These are phyloP conservation scores for Jaltomata sinuosa DNA, from an alignment of 257 asterid genomes.

Conservation along the genomic window DNA sequence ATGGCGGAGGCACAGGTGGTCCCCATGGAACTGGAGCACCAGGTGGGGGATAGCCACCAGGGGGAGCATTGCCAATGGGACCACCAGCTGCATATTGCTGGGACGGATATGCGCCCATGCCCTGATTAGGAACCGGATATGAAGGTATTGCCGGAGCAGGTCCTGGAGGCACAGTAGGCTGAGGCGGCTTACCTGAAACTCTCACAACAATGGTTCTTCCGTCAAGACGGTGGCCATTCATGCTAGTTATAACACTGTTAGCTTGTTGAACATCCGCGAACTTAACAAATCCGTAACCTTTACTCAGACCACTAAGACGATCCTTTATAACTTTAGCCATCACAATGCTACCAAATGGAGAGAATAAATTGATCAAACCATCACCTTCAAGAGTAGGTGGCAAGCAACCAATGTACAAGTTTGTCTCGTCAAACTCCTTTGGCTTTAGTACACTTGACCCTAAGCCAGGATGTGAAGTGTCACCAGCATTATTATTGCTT, in stretches of 20 bases:
- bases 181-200: conserved; percentile 91
- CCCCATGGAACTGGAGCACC: conserved; percentile 70
- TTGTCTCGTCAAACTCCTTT: conserved; percentile 86
- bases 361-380: conserved; percentile 65
- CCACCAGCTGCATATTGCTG: conserved; percentile 79
- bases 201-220: conserved; percentile 97
- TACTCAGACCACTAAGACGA: conserved; percentile 61
- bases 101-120: conserved; percentile 59
- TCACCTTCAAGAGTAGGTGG: conserved; percentile 94
- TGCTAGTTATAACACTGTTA: conserved; percentile 74
- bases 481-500: conserved; percentile 26
- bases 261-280: conserved; percentile 83
- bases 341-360: conserved; percentile 85
- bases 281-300: conserved; percentile 95
- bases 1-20: conserved; percentile 61
- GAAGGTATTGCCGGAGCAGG: conserved; percentile 60
- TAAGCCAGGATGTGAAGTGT: conserved; percentile 44
- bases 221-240: conserved; percentile 87
- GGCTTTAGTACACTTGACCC: conserved; percentile 54
- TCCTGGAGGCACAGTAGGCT: conserved; percentile 76
- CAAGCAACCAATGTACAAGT: conserved; percentile 77
- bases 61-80: conserved; percentile 46
- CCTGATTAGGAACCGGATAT: conserved; percentile 52
- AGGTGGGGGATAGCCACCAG: conserved; percentile 33
- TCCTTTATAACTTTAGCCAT: conserved; percentile 97